Evolutionary conservation across 192 early-diverging fungal species (phyloP).

Genomic region (Lunasporangiospora selenospora): DNA sequence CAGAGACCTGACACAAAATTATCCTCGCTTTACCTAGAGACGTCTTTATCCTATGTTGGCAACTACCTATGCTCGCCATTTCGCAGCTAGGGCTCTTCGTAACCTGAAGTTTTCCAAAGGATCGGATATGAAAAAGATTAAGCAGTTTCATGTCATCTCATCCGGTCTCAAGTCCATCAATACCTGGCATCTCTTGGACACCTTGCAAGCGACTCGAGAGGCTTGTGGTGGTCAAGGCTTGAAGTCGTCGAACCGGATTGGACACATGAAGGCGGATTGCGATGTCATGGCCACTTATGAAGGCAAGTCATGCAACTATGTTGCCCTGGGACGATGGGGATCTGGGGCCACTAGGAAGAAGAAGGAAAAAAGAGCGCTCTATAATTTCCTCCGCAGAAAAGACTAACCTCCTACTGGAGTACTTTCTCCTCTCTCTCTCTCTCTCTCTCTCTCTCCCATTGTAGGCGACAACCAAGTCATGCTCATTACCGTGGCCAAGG

Average conservation of each 20-base stretch:
- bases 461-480: conserved; percentile 22
- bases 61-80: conserved; percentile 2
- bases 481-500: conserved; percentile 15
- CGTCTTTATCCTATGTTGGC: conserved; percentile 10
- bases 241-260: conserved; percentile 14
- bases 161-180: conserved; percentile 13
- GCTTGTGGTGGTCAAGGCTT: conserved; percentile 15
- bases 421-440: too few relatives aligned
- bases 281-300: conserved; percentile 19
- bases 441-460: not conserved
- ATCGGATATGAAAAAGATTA: not conserved
- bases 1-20: too few relatives aligned
- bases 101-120: not conserved
- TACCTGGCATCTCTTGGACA: conserved; percentile 17
- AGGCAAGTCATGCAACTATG: not conserved
- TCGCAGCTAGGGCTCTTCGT: conserved; percentile 4
- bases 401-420: too few relatives aligned
- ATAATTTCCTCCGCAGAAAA: too few relatives aligned
- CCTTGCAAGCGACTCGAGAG: conserved; percentile 9
- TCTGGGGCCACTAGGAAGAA: too few relatives aligned
- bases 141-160: conserved; percentile 14
- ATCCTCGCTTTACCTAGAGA: too few relatives aligned
- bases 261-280: conserved; percentile 20
- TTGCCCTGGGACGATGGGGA: too few relatives aligned
- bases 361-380: too few relatives aligned